Evolutionary conservation across 768 basidiomycete species (phyloP).

Genomic region (Amanita fuliginea): DNA sequence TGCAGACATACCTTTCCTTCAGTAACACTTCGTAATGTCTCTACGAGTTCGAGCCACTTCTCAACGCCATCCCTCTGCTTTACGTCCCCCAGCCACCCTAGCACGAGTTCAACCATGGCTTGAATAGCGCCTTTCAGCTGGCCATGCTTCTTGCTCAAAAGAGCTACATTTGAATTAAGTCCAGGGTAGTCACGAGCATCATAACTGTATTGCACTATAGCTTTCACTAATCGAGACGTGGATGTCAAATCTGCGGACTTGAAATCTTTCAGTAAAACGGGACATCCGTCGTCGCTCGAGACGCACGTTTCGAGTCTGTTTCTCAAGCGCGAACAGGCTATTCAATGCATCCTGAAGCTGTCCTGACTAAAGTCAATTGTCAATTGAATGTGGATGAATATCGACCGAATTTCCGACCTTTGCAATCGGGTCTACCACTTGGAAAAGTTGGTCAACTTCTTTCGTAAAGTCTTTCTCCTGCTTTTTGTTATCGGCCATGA

Average conservation of each 20-base stretch:
- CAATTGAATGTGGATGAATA: conserved; percentile 6
- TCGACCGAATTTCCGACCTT: conserved; percentile 39
- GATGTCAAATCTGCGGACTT: conserved; percentile 90
- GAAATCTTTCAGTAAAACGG: neutral
- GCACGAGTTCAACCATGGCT: conserved; percentile 81
- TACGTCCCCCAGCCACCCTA: conserved; percentile 74
- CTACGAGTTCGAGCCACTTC: conserved; percentile 79
- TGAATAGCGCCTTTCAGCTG: conserved; percentile 88
- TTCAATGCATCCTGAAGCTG: conserved; percentile 82
- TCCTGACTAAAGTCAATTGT: conserved; percentile 52
- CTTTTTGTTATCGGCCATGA: conserved; percentile 74
- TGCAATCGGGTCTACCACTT: conserved; percentile 54
- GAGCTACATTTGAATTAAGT: conserved; percentile 56
- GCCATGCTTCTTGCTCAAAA: conserved; percentile 92
- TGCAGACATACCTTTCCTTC: conserved; percentile 79
- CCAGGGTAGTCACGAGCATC: conserved; percentile 56
- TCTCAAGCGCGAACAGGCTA: conserved; percentile 82
- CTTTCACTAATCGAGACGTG: conserved; percentile 78
- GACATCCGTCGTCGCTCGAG: too few species aligned
- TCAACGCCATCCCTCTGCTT: conserved; percentile 55
- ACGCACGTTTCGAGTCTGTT: conserved; percentile 90
- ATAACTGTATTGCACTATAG: conserved; percentile 63
- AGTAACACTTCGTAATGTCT: conserved; percentile 83
- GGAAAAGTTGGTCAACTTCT: conserved; percentile 70
- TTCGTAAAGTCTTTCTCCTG: conserved; percentile 80